phyloP scores from a whole-genome alignment of 306 rosid genomes.

The Neltuma alba region DNA sequence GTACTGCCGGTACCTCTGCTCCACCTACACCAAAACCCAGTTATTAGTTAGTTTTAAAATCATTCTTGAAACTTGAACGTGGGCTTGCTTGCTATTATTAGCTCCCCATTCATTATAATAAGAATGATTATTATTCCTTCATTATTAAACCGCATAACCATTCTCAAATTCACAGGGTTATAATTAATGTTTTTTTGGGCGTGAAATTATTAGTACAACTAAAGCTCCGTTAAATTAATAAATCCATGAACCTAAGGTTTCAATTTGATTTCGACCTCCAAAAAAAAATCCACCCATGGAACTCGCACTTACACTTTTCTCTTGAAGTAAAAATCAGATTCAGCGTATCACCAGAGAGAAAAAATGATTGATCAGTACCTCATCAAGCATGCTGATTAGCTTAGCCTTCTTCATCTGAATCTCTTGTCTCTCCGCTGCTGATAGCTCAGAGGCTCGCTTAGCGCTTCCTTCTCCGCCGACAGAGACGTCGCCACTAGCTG shows the following conservation, averaged over 20 bases:
- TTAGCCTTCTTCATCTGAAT: constrained; percentile 95
- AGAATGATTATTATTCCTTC: background rate
- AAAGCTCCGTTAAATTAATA: background rate
- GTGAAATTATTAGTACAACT: too few relatives aligned
- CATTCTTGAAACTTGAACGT: background rate
- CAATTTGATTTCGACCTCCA: too few relatives aligned
- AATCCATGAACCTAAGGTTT: background rate
- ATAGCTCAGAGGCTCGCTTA: constrained; percentile 61
- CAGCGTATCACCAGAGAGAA: background rate
- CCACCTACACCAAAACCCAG: constrained; percentile 59
- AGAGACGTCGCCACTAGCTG: constrained; percentile 56
- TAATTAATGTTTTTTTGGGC: too few relatives aligned
- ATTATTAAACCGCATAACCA: background rate
- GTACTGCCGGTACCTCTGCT: constrained; percentile 91
- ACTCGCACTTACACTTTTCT: background rate
- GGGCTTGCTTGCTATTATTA: background rate
- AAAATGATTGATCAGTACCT: constrained; percentile 52
- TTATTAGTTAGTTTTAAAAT: background rate
- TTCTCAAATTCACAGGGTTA: background rate
- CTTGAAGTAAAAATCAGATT: background rate
- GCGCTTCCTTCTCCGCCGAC: constrained; percentile 52
- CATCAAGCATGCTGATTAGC: constrained; percentile 90
- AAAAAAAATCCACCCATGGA: background rate
- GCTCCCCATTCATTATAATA: background rate
- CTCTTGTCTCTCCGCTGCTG: constrained; percentile 91